Evolutionary conservation across 768 basidiomycete species (phyloP), one percentile per base, ranked within the genome.

Genomic region (Hydnum rufescens): DNA sequence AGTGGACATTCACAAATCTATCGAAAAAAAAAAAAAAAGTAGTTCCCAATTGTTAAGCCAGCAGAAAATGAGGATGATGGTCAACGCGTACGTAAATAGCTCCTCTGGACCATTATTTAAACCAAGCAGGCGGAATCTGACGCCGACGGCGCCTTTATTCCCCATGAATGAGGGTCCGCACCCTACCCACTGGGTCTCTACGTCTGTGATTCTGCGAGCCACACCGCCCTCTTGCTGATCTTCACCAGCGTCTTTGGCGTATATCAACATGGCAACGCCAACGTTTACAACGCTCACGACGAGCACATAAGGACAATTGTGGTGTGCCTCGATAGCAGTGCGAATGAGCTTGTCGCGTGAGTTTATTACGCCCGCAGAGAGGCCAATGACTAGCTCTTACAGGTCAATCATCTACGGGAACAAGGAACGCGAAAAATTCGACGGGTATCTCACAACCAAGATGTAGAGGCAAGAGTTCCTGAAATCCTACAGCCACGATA

Each of bases 101-200:
- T 93, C 88, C 54, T 83, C 85, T 2, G 66, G 43, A 4, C 68
- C 65, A 4, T 72, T 74, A 29, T 76, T 28, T 47, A 8, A 13
- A 5, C 68, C 70, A n/a, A 70, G 65, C 22, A 90, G 70, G 48
- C 81, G 76, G 64, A 97, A 80, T 36, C 92, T 73, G 39, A 89
- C 71, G 13, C 83, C 90, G 2, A 95, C 89, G 0, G 87, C 92
- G 26, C 88, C 89, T 65, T 97, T 97, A 68, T 99, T 95, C 4
- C 85, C 87, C 84, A 95, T 84, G 58, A 74, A 78, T 16, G 64
- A 73, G 31, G 76, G 78, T 3, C 80, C 81, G 61, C 63, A 76
- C 4, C 84, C 81, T 0, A 79, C 83, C 78, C 84, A 81, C 53
- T 74, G 68, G 46, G 82, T 80, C 60, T 86, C 71, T 32, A 84